Evolutionary conservation across 1,139 yeast species (phyloP), one percentile per base, ranked within the genome.

Genomic region (Pichia sp.): DNA sequence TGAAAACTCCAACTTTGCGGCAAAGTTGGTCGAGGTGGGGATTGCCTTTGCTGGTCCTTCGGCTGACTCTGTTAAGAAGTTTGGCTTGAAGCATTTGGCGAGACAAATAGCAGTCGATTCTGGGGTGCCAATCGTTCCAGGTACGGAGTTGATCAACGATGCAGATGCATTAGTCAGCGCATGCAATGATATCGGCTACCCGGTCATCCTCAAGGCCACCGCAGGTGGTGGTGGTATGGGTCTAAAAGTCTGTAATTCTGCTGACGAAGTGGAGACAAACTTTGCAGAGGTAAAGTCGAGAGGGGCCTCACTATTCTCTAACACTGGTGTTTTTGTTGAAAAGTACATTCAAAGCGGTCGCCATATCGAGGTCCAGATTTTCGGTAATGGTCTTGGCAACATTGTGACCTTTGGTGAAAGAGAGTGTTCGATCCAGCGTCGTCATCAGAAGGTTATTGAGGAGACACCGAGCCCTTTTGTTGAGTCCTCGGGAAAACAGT

Each of bases 211-310:
- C 58, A 77, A 77, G 62, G 78, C 81, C 30, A 75, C 78, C n/a
- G 75, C 77, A 6, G 81, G 81, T 43, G 81, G 81, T 31, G 81
- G 81, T 42, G 81, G 81, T 30, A 77, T 76, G 73, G 80, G 81
- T 6, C 67, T 77, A 65, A 73, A 77, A 57, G 75, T 75, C 40
- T 76, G 74, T 45, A 60, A 67, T 45, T 51, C 63, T 47, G 70
- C 69, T 8, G 63, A 56, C 1, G 78, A 77, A 49, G 71, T 77
- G 54, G 57, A 61, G 16, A 60, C 57, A 3, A 73, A 71, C 50
- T 67, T 76, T 48, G 62, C 62, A 6, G 74, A 73, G 46, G 79
- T 77, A 27, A 69, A 70, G 53, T 73, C 78, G 4, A 71, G 78
- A 63, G 78, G 79, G 33, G 62, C 65, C 52, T 67, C 78, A 8